Percentiles rank a stretch among this genome's conserved stretches.
Conservation (phyloP, 2,329 filamentous ascomycete species). For the Alternaria consortialis region DNA sequence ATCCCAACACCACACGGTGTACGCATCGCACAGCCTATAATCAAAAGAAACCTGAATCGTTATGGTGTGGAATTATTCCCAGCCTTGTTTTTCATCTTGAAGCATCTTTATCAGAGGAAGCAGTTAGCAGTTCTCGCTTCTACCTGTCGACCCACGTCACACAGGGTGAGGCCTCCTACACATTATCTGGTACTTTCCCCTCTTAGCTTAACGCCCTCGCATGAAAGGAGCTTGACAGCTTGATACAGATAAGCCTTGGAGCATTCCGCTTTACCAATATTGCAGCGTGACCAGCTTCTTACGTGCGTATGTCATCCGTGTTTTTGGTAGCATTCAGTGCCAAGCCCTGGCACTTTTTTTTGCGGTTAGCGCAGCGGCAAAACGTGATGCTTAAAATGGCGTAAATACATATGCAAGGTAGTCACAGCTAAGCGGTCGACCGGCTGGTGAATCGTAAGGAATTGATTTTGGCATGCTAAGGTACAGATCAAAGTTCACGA, state of each 20-base stretch:
- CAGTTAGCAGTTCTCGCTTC: background rate
- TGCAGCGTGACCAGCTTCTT: background rate
- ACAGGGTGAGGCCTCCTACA: background rate
- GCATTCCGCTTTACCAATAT: background rate
- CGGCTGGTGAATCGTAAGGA: constrained; percentile 9
- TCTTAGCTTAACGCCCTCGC: too few relatives aligned
- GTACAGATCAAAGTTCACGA: constrained; percentile 34
- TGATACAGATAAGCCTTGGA: background rate
- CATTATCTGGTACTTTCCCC: background rate
- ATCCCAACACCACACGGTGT: too few relatives aligned
- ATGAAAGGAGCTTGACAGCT: background rate
- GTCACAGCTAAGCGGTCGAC: background rate
- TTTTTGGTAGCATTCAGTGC: background rate
- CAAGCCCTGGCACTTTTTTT: background rate
- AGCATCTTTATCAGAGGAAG: background rate
- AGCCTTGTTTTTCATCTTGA: background rate
- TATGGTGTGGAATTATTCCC: too few relatives aligned
- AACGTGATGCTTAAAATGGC: background rate
- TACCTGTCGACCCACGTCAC: background rate
- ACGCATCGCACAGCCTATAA: too few relatives aligned
- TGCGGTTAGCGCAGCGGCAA: background rate
- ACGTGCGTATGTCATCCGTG: background rate
- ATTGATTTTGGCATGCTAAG: constrained; percentile 30
- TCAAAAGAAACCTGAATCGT: too few relatives aligned
- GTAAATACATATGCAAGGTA: background rate